A percentile compares a stretch with the other conserved stretches of the same genome.
These are phyloP conservation scores for Leucocoprinus sp. DNA, from an alignment of 768 basidiomycete species.

Conservation along the genomic window DNA sequence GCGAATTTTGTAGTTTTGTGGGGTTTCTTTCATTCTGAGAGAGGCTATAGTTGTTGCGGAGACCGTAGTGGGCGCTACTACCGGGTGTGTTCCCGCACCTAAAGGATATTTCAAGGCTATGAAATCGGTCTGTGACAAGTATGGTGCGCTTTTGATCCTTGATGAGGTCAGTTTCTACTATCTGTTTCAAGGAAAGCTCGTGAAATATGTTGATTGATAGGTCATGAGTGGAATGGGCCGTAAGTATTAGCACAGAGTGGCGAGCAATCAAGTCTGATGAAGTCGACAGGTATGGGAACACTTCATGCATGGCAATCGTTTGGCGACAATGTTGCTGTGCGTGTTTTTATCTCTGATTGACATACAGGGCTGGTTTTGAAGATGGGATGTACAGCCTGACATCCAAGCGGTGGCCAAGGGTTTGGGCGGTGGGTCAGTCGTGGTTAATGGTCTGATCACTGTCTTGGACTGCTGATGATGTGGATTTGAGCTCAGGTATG, in stretches of 20 bases:
- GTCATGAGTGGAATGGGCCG: conserved; percentile 90
- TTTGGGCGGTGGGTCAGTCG: conserved; percentile 72
- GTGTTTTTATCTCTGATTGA: conserved; percentile 12
- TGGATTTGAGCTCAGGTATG: conserved; percentile 42
- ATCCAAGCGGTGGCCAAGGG: conserved; percentile 88
- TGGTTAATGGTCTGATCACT: not conserved
- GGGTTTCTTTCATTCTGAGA: conserved; percentile 4
- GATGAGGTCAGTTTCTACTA: conserved; percentile 53
- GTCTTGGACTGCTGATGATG: not conserved
- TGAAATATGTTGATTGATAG: conserved; percentile 17
- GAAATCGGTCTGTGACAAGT: conserved; percentile 76
- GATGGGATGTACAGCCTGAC: conserved; percentile 47
- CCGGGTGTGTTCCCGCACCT: conserved; percentile 68
- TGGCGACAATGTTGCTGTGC: conserved; percentile 58
- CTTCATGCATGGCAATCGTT: conserved; percentile 81
- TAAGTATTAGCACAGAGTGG: conserved; percentile 27
- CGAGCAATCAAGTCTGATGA: not conserved
- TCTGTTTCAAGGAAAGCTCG: not conserved
- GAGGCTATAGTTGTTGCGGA: conserved; percentile 70
- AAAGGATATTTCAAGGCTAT: conserved; percentile 83
- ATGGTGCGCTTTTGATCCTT: conserved; percentile 70
- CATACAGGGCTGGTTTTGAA: not conserved
- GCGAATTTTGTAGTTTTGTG: conserved; percentile 18
- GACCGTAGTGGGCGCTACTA: conserved; percentile 82
- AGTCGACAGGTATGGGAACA: conserved; percentile 69